Evolutionary conservation across 163 green algal species (phyloP), one percentile per base, ranked within the genome.

Genomic region (Coccomyxa subellipsoidea): DNA sequence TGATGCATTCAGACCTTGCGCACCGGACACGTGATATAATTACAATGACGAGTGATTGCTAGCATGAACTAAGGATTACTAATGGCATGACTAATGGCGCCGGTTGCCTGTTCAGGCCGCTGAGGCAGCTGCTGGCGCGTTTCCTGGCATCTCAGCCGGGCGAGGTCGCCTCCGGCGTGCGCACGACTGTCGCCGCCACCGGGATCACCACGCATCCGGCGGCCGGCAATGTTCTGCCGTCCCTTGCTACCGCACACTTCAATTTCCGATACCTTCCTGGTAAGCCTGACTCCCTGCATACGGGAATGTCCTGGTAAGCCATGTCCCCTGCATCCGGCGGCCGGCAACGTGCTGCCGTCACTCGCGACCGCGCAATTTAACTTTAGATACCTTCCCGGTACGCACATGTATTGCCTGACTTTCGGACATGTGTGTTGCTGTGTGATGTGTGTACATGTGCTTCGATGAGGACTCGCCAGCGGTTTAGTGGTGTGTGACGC

Each of bases 261-360:
- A 80, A 80, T 29, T 59, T 66, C 36, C 76, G 76, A 25, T 39
- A 54, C 36, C 76, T 80, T 37, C 76, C 76, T 37, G 76, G 76
- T 73, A 8, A 73, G 1, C 21, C 10, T 1, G 12, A 66, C 18
- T 29, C 47, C 12, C 18, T 18, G 18, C 47, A 66, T 66, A n/a
- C n/a, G n/a, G n/a, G 47, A 66, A 18, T 66, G 47, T 66, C 47
- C 47, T 18, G 12, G 47, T 12, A 12, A 66, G 12, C 12, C 47
- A 12, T 18, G 47, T 18, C 47, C 18, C 12, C 47, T 66, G 31
- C 32, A 80, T 29, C 36, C 36, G 2, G 23, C 38, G 4, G 76
- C 76, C 38, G 39, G 39, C 38, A 80, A 80, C 5, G 76, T 80
- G 2, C 1, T 80, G 2, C 76, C 76, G 9, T 59, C 76, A 7